Base-by-base conservation (phyloP, 2,329 filamentous ascomycete species). In the Monosporascus sp. region DNA sequence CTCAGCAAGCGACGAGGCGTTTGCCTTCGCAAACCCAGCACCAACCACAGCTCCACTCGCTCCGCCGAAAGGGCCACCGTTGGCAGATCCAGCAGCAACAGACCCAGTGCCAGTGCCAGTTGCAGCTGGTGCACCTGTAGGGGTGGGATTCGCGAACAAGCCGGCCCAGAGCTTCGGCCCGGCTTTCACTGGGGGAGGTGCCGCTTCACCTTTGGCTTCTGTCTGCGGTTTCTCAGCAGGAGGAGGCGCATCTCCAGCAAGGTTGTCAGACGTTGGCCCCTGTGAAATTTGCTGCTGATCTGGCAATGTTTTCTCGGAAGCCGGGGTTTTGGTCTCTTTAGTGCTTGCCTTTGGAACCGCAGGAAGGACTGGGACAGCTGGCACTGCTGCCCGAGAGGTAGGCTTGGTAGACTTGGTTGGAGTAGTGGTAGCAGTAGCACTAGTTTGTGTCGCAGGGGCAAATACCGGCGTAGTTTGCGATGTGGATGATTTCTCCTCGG, bases 1-100 rank as follows among this genome's bases (percentile, higher is more conserved):
- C 61, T 97, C 89, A 3, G 64, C 66, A 47, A 68, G 51, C 44
- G 65, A 67, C 50, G 49, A 65, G 24, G 70, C 66, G 52, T 75
- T 78, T 20, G 73, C 64, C 60, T 76, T 76, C 7, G 71, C 59
- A 54, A 79, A 76, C n/a, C 59, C 62, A 17, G 68, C 63, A 17
- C 67, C 47, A 14, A 63, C 62, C 4, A 60, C 53, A 20, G 52
- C 47, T 7, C 62, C 66, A 38, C 65, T 62, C n/a, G 47, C 55
- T n/a, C 57, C 50, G 7, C 25, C 24, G 35, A 53, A 62, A 11
- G 60, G 56, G 5, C 53, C 56, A 37, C 60, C 60, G 7, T 58
- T 44, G 11, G 64, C 63, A 47, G 68, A 64, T 14, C 57, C 54
- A 5, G 57, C 60, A 6, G 62, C 46, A 35, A 58, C 51, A 38